A percentile compares a stretch with the other conserved stretches of the same genome.
These are phyloP conservation scores for Candolleomyces aberdarensis DNA, from an alignment of 768 basidiomycete genomes.

Conservation along the genomic window DNA sequence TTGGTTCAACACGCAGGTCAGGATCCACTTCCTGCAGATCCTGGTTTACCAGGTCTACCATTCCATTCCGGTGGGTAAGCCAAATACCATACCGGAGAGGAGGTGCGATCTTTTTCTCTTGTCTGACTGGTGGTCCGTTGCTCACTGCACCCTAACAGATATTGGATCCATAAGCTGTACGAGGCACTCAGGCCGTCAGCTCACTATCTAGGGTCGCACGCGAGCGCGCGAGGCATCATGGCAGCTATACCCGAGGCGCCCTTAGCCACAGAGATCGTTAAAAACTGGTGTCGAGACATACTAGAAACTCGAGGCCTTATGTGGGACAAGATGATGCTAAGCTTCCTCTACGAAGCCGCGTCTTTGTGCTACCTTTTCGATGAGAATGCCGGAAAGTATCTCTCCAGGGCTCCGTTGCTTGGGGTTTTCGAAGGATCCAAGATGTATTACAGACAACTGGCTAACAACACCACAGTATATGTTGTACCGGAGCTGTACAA, in stretches of 20 bases:
- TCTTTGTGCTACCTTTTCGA: constrained; percentile 30
- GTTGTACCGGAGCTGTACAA: constrained; percentile 19
- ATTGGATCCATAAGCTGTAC: constrained; percentile 46
- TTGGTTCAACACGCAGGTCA: constrained; percentile 17
- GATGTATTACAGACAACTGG: neutral
- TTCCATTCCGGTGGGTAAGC: neutral
- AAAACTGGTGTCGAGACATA: constrained; percentile 43
- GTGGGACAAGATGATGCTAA: constrained; percentile 30
- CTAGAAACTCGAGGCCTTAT: constrained; percentile 30
- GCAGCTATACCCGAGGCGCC: constrained; percentile 41
- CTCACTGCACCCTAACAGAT: constrained; percentile 21
- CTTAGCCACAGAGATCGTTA: constrained; percentile 33
- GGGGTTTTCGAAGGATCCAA: constrained; percentile 1
- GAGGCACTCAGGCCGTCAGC: constrained; percentile 48
- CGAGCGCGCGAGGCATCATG: constrained; percentile 27
- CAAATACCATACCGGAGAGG: neutral
- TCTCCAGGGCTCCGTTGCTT: constrained; percentile 4
- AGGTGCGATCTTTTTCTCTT: constrained; percentile 13
- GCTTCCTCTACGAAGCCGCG: constrained; percentile 33
- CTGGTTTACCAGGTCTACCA: constrained; percentile 13
- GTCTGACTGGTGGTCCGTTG: neutral
- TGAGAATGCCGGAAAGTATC: constrained; percentile 13
- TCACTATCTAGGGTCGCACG: constrained; percentile 42
- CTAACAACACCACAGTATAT: neutral
- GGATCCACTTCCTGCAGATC: constrained; percentile 19